These are phyloP conservation scores for Manihot esculenta DNA, from an alignment of 441 rosid species.

Conservation along the genomic window DNA sequence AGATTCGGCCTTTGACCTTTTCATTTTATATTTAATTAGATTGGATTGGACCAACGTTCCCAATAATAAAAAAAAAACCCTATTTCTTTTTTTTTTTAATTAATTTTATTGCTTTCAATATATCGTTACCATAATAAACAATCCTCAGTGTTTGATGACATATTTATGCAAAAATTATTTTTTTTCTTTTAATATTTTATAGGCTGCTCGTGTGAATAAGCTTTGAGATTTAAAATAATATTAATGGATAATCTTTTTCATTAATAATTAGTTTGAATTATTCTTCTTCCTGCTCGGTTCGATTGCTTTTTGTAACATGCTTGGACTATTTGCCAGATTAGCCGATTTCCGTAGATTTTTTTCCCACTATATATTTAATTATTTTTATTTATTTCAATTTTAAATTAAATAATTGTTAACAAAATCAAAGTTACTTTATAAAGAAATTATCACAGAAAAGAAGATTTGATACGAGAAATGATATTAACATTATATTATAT, in stretches of 20 bases:
- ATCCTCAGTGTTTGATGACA: not conserved
- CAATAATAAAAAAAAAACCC: too few species aligned
- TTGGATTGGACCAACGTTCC: conserved; percentile 16
- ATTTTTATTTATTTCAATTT: too few species aligned
- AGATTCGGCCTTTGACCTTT: conserved; percentile 17
- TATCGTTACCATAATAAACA: not conserved
- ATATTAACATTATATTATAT: too few species aligned
- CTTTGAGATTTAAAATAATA: not conserved
- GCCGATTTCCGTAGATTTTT: not conserved
- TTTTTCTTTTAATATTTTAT: too few species aligned
- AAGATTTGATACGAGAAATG: too few species aligned
- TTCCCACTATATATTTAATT: not conserved
- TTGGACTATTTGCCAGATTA: not conserved
- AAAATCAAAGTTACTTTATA: too few species aligned
- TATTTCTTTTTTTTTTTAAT: too few species aligned
- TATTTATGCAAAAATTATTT: not conserved
- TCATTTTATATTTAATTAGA: conserved; percentile 3
- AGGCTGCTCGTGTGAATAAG: conserved; percentile 3
- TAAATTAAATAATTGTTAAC: too few species aligned
- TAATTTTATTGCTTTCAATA: too few species aligned
- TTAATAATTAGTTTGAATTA: not conserved
- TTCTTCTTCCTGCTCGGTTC: conserved; percentile 5
- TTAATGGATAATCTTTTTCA: not conserved
- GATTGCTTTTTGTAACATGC: not conserved
- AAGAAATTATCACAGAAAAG: too few species aligned